These are phyloP conservation scores for Zalaria obscura DNA, from an alignment of 2,329 filamentous ascomycete genomes.

Conservation along the genomic window DNA sequence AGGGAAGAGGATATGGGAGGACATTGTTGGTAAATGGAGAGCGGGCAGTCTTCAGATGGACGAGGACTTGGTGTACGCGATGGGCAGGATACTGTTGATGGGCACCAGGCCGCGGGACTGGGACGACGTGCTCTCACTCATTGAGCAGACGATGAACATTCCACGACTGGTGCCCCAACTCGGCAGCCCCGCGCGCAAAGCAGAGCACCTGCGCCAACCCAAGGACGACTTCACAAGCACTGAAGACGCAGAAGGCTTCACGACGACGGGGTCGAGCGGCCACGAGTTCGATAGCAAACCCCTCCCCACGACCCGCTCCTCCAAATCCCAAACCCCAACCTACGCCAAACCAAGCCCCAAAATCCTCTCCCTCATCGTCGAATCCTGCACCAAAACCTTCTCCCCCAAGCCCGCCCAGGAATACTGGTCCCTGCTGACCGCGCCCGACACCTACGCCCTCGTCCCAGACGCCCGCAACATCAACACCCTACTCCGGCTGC, in stretches of 20 bases:
- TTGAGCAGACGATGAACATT: conserved; percentile 73
- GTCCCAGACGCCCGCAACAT: conserved; percentile 60
- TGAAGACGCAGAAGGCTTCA: conserved; percentile 4
- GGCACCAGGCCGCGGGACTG: conserved; percentile 47
- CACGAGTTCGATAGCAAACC: not conserved
- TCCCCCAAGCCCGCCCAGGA: conserved; percentile 45
- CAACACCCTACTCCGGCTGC: conserved; percentile 50
- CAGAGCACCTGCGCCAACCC: conserved; percentile 12
- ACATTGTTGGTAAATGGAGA: conserved; percentile 64
- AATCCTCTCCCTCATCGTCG: conserved; percentile 54
- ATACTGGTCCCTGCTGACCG: conserved; percentile 67
- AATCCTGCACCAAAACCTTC: conserved; percentile 46
- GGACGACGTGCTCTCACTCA: conserved; percentile 57
- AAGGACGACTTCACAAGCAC: not conserved
- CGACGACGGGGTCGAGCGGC: conserved; percentile 1
- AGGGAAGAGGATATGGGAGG: conserved; percentile 65
- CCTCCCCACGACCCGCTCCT: not conserved
- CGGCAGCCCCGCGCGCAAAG: conserved; percentile 13
- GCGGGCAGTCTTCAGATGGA: conserved; percentile 58
- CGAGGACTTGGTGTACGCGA: conserved; percentile 63
- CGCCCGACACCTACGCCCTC: conserved; percentile 38
- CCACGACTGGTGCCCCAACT: conserved; percentile 37
- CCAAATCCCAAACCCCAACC: conserved; percentile 1
- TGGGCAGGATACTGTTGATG: conserved; percentile 64
- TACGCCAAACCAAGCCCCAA: conserved; percentile 37